phyloP scores from a whole-genome alignment of 2,329 filamentous ascomycete genomes.

The Xylaria sp. region DNA sequence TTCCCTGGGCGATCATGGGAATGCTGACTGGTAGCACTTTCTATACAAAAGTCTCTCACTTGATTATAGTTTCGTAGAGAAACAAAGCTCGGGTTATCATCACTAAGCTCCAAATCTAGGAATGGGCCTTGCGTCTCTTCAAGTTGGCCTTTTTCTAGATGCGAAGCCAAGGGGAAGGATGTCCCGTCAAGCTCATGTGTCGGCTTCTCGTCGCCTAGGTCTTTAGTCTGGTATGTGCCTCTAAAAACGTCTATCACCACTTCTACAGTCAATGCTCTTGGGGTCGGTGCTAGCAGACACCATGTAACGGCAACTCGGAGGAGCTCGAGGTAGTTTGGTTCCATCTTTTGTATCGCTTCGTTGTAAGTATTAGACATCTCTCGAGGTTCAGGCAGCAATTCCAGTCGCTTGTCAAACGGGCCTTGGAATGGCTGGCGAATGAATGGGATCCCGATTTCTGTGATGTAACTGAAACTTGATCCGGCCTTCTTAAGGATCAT shows the following conservation, averaged over 20 bases:
- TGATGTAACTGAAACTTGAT: constrained; percentile 4
- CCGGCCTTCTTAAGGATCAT: constrained; percentile 2
- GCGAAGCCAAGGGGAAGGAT: background rate
- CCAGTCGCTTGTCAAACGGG: background rate
- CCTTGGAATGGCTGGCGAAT: constrained; percentile 5
- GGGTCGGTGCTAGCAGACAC: constrained; percentile 1
- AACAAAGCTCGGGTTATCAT: background rate
- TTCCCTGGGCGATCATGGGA: background rate
- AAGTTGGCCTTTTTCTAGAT: background rate
- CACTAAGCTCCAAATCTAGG: background rate
- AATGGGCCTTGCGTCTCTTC: constrained; percentile 1
- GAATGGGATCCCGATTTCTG: constrained; percentile 6
- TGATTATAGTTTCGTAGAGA: constrained; percentile 7
- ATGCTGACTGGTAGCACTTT: background rate
- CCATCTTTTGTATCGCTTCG: constrained; percentile 2
- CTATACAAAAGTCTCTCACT: constrained; percentile 5
- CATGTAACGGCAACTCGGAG: constrained; percentile 6
- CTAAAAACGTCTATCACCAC: constrained; percentile 9
- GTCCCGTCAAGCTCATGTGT: too few species aligned
- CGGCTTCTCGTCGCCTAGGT: background rate
- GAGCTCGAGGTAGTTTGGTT: background rate
- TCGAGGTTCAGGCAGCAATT: constrained; percentile 1
- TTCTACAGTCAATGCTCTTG: constrained; percentile 1
- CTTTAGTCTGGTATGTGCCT: background rate
- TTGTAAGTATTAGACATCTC: background rate